phyloP scores from a whole-genome alignment of 192 early-diverging fungal species.

The Mortierella claussenii region DNA sequence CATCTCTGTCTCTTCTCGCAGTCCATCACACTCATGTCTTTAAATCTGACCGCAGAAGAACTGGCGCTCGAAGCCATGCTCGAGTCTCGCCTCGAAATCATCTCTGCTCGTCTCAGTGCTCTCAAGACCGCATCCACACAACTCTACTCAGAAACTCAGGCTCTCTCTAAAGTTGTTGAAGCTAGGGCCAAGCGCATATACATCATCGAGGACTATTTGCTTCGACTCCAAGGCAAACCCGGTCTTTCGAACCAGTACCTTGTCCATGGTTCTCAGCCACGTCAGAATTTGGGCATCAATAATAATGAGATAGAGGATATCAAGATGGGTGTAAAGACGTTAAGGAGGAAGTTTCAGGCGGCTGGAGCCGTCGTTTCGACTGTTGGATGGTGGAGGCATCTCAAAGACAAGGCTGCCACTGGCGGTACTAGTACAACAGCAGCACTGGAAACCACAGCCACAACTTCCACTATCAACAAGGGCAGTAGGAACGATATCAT shows the following conservation, averaged over 20 bases:
- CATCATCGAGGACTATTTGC: slow-evolving; percentile 29
- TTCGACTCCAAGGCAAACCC: slow-evolving; percentile 49
- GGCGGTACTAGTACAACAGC: background rate
- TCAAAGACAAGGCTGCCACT: slow-evolving; percentile 25
- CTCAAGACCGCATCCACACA: slow-evolving; percentile 4
- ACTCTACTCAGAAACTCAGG: slow-evolving; percentile 20
- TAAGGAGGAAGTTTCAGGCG: slow-evolving; percentile 48
- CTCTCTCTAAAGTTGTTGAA: slow-evolving; percentile 8
- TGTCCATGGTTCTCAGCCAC: slow-evolving; percentile 24
- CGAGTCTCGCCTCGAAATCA: slow-evolving; percentile 41
- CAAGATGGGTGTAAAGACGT: slow-evolving; percentile 54
- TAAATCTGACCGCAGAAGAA: slow-evolving; percentile 38
- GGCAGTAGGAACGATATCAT: background rate
- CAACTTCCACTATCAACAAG: background rate
- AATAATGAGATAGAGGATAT: slow-evolving; percentile 34
- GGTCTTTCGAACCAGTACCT: slow-evolving; percentile 25
- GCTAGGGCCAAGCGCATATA: slow-evolving; percentile 29
- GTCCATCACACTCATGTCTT: background rate
- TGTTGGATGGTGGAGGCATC: slow-evolving; percentile 52
- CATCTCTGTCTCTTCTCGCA: background rate
- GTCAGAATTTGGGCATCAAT: slow-evolving; percentile 11
- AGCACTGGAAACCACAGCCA: background rate
- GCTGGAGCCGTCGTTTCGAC: slow-evolving; percentile 29
- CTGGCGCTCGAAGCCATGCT: slow-evolving; percentile 41
- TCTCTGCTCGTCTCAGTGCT: slow-evolving; percentile 19